These are phyloP conservation scores for Cynanchum wilfordii DNA, from an alignment of 257 asterid genomes.

Conservation along the genomic window DNA sequence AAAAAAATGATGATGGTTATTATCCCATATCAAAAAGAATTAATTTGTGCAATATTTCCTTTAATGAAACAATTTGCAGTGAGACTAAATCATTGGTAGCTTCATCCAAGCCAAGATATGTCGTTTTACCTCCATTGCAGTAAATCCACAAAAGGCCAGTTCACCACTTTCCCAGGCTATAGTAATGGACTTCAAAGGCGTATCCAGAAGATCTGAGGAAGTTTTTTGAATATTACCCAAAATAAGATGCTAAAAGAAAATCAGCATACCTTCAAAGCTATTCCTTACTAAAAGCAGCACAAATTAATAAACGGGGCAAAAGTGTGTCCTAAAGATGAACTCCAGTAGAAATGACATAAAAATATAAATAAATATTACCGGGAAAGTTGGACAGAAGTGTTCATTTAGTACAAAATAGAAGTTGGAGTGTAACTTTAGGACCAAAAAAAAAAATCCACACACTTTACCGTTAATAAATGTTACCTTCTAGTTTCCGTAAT, in stretches of 20 bases:
- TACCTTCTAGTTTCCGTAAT: slow-evolving; percentile 73
- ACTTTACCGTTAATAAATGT: no score
- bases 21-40: not conserved
- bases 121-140: slow-evolving; percentile 55
- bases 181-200: slow-evolving; percentile 83
- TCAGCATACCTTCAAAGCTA: not conserved
- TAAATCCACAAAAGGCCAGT: slow-evolving; percentile 57
- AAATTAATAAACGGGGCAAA: no score
- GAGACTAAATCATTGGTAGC: not conserved
- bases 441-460: no score
- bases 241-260: not conserved
- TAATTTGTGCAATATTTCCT: not conserved
- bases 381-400: no score
- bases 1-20: not conserved
- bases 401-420: no score
- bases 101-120: slow-evolving; percentile 8
- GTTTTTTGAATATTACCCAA: not conserved
- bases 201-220: slow-evolving; percentile 75
- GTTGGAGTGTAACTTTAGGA: no score
- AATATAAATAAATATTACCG: no score
- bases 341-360: no score
- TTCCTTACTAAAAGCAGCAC: not conserved
- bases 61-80: not conserved
- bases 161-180: slow-evolving; percentile 90
- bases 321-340: no score